Base-by-base conservation (phyloP, 2,329 filamentous ascomycete species). In the Gnomoniopsis sp. region DNA sequence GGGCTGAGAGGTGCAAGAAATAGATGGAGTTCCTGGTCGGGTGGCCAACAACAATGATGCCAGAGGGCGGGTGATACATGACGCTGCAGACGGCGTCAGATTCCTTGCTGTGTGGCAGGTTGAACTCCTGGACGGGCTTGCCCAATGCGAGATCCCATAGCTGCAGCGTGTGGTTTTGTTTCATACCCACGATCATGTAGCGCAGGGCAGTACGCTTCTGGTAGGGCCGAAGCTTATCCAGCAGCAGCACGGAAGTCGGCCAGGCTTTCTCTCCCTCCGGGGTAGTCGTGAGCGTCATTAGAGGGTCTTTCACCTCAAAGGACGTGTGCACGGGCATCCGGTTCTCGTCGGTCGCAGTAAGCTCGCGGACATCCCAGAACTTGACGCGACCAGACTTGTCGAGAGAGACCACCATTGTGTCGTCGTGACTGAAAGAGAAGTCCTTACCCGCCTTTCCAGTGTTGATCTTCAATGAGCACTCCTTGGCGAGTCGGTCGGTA, bases 371-470 rank as follows among this genome's bases (percentile, higher is more conserved):
- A 72, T 99, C 95, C 96, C 95, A 99, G 79, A 99, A 97, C 75
- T 96, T 95, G 76, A 98, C 88, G 62, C 91, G 88, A 50, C 95
- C 96, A 60, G 92, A 93, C 78, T 99, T 99, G 74, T 99, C 96
- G 54, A 99, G 85, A 51, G 93, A 97, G 49, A 96, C 93, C 66
- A 99, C 91, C 44, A 93, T 88, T 1, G 89, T 90, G 72, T 99
- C 95, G 72, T 99, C 95, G 72, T 96, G 93, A 73, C 93, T 97
- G 76, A 99, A 99, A 49, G 88, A 89, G 72, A 99, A 99, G 72
- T 99, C 95, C 74, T 99, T 99, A 63, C 93, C 95, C 65, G 95
- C 93, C 79, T 99, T 99, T 66, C 93, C 95, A 62, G 93, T 98
- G 66, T 93, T 91, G 74, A 99, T 96, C 75, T 93, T 96, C 64